These are phyloP conservation scores for Quercus variabilis DNA, from an alignment of 306 rosid genomes.

Conservation along the genomic window DNA sequence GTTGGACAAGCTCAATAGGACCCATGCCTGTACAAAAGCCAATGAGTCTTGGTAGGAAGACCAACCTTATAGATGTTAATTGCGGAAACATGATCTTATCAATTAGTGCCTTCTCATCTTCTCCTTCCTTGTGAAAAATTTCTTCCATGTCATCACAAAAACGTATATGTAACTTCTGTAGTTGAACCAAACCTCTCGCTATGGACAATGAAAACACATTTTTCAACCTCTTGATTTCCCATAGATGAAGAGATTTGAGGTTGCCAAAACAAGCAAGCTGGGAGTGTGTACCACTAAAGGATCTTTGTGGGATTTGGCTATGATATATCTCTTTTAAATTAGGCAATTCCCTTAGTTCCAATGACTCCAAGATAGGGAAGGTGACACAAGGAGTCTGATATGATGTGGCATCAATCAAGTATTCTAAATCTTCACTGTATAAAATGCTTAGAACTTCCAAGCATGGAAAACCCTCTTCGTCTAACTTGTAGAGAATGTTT, in stretches of 20 bases:
- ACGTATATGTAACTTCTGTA: rapidly evolving
- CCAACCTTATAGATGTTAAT: no score
- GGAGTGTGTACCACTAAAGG: background rate
- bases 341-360: rapidly evolving
- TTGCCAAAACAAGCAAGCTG: background rate
- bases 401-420: background rate
- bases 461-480: constrained; percentile 5
- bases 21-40: no score
- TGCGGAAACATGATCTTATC: no score
- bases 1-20: no score
- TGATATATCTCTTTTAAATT: background rate
- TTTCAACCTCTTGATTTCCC: background rate
- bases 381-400: background rate
- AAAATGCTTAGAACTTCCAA: constrained; percentile 3
- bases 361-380: background rate
- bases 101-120: no score
- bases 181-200: no score
- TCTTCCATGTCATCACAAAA: no score
- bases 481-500: constrained; percentile 3
- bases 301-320: background rate
- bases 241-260: no score
- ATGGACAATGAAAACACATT: background rate
- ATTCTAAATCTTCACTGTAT: constrained; percentile 1
- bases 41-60: no score
- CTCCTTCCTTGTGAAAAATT: no score